phyloP scores from a whole-genome alignment of 352 stramenopile genomes.

The Phytophthora tentaculata region DNA sequence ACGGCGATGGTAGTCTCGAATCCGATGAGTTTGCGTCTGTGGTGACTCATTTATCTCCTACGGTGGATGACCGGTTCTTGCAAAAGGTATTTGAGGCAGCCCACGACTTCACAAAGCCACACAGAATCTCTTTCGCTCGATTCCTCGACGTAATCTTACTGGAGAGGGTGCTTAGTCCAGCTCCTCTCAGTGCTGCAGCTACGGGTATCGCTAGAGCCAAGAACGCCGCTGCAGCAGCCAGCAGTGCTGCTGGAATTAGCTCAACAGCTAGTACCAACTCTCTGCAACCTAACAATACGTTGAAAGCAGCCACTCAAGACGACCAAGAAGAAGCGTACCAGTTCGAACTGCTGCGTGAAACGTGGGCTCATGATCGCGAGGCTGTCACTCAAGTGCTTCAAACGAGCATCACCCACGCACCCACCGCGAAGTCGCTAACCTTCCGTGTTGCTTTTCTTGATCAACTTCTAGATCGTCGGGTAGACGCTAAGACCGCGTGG shows the following conservation, averaged over 20 bases:
- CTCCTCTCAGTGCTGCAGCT: slow-evolving; percentile 19
- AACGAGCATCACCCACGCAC: slow-evolving; percentile 60
- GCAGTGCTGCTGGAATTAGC: neutral
- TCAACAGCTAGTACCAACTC: neutral
- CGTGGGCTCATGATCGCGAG: slow-evolving; percentile 67
- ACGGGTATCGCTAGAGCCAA: slow-evolving; percentile 33
- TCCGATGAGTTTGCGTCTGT: slow-evolving; percentile 81
- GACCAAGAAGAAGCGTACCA: slow-evolving; percentile 81
- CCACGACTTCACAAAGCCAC: slow-evolving; percentile 63
- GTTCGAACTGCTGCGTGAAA: slow-evolving; percentile 74
- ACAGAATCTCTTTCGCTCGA: slow-evolving; percentile 63
- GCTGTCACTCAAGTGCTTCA: slow-evolving; percentile 52
- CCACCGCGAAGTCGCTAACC: slow-evolving; percentile 58
- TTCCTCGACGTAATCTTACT: slow-evolving; percentile 70
- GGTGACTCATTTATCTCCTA: slow-evolving; percentile 58
- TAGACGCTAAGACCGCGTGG: slow-evolving; percentile 83
- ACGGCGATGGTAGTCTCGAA: slow-evolving; percentile 71
- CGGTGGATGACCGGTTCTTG: slow-evolving; percentile 59
- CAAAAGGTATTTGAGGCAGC: slow-evolving; percentile 65
- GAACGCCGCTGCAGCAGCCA: slow-evolving; percentile 18
- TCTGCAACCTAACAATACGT: slow-evolving; percentile 7
- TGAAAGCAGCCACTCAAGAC: slow-evolving; percentile 18
- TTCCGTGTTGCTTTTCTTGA: slow-evolving; percentile 74
- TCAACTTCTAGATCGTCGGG: slow-evolving; percentile 63
- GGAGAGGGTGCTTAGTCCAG: slow-evolving; percentile 54